These are phyloP conservation scores for Ramaria sp. DNA, from an alignment of 768 basidiomycete species.

Conservation along the genomic window DNA sequence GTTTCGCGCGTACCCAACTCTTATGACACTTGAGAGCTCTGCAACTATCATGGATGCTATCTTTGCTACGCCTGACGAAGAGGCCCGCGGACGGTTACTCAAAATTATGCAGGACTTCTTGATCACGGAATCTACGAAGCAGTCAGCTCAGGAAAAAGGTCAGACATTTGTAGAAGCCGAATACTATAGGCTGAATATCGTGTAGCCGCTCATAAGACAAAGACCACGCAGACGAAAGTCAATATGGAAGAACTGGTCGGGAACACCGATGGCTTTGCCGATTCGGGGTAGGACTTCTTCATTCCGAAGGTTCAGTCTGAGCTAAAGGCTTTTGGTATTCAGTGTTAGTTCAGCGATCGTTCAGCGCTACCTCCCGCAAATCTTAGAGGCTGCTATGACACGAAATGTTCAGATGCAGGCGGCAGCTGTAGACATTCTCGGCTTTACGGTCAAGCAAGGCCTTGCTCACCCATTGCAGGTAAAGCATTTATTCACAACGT, in stretches of 20 bases:
- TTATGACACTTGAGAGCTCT: constrained; percentile 78
- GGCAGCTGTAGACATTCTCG: constrained; percentile 82
- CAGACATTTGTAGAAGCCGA: neutral
- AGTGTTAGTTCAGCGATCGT: constrained; percentile 93
- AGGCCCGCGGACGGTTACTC: constrained; percentile 61
- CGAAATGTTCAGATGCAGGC: constrained; percentile 60
- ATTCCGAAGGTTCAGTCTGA: neutral
- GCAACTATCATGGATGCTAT: constrained; percentile 83
- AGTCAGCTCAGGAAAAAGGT: constrained; percentile 64
- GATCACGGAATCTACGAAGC: constrained; percentile 70
- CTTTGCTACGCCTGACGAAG: constrained; percentile 65
- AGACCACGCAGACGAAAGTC: constrained; percentile 37
- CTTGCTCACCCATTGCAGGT: constrained; percentile 91
- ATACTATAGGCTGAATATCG: neutral
- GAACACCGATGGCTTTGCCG: constrained; percentile 90
- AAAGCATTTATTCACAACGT: constrained; percentile 13
- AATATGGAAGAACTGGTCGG: constrained; percentile 93
- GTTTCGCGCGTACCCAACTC: constrained; percentile 82
- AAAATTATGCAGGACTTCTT: constrained; percentile 91
- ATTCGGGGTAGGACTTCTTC: constrained; percentile 70
- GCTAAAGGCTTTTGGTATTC: constrained; percentile 1
- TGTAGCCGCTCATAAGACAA: constrained; percentile 21
- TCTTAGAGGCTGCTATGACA: constrained; percentile 74
- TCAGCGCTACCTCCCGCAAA: constrained; percentile 80
- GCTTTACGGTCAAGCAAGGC: constrained; percentile 90